phyloP scores from a whole-genome alignment of 257 asterid species.

The Euphrasia confusa region DNA sequence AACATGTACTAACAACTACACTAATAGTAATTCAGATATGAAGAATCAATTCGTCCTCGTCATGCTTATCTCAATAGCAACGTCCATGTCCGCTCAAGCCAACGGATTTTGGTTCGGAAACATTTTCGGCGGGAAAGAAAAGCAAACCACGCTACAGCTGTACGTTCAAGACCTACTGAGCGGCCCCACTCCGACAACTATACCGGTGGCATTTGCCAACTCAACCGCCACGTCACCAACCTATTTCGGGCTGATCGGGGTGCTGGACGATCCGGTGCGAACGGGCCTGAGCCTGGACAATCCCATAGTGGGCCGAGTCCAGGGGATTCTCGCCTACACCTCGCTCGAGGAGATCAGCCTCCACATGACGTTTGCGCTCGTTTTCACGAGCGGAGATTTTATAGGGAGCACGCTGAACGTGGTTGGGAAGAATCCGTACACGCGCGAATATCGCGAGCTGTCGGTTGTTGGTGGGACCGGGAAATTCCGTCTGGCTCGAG shows the following conservation, averaged over 20 bases:
- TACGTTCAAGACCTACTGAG: slow-evolving; percentile 31
- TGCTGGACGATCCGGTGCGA: slow-evolving; percentile 34
- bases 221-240: neutral
- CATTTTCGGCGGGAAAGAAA: slow-evolving; percentile 5
- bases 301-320: slow-evolving; percentile 35
- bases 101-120: neutral
- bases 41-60: neutral
- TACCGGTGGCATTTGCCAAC: slow-evolving; percentile 13
- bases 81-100: neutral
- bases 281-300: slow-evolving; percentile 20
- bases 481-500: slow-evolving; percentile 38
- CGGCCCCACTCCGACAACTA: slow-evolving; percentile 18
- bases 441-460: slow-evolving; percentile 25
- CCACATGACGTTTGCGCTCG: slow-evolving; percentile 27
- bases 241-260: slow-evolving; percentile 19
- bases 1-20: neutral
- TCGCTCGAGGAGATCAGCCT: slow-evolving; percentile 28
- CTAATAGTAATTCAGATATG: neutral
- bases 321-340: slow-evolving; percentile 25
- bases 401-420: slow-evolving; percentile 39
- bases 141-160: slow-evolving; percentile 29
- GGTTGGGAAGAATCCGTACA: slow-evolving; percentile 27
- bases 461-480: slow-evolving; percentile 47
- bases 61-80: slow-evolving; percentile 4
- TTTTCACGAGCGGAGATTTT: slow-evolving; percentile 27